Base-by-base conservation (phyloP, 768 basidiomycete species). In the Rossbeevera mucosa region DNA sequence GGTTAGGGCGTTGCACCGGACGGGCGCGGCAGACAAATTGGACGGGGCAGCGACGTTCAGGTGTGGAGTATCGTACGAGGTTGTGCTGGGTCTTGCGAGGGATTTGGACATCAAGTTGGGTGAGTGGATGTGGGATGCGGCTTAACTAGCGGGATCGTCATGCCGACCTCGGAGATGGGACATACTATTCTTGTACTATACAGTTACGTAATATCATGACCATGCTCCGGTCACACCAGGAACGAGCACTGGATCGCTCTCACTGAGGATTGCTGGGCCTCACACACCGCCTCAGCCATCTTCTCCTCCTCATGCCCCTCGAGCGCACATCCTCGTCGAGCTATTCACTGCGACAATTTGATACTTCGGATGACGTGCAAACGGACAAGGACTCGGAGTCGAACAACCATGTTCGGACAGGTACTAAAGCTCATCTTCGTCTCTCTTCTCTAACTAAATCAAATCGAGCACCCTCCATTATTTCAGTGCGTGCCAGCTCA, bases 1-100 rank as follows among this genome's bases (percentile, higher is more conserved):
- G 4, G 80, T 82, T 72, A 79, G 83, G 7, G 75, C 88, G 12
- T 65, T 92, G n/a, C 78, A 85, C 52, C 77, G 86, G 8, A 83
- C 80, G 4, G 79, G 83, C 8, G 72, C 77, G 3, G 41, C 68
- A 5, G 88, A 91, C 38, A 79, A 76, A 56, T 65, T 89, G 24
- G 86, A 91, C 46, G 85, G 82, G 0, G 79, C 85, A 0, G 80
- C 86, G 1, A 79, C 75, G 70, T 87, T 86, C 66, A 91, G 87
- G 60, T 86, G 82, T 61, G 85, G 81, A 1, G 74, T 91, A n/a
- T 77, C 80, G 14, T 80, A 84, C 49, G 79, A 83, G 1, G 69
- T 76, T 4, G 78, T 80, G 2, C 60, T 81, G 51, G 65, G 63
- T 4, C 66, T 90, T 7, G 83, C 86, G 13, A 78, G 78, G 42